Evolutionary conservation across 208 protist species (phyloP).

Genomic region (Leptomonas pyrrhocoris): DNA sequence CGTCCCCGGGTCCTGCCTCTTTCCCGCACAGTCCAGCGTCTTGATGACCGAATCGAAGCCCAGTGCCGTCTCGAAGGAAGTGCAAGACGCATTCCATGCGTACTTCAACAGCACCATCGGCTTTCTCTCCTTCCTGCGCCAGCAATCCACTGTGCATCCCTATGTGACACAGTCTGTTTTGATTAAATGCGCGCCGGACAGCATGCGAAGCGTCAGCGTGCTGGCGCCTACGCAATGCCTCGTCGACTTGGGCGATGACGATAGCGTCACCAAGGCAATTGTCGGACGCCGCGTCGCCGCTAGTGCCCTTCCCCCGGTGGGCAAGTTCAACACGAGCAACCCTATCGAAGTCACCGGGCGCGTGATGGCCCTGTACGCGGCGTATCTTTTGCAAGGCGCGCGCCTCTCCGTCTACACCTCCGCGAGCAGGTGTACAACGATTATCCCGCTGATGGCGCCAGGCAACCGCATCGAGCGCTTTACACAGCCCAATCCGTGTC

Average conservation of each 20-base stretch:
- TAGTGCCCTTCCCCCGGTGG: conserved; percentile 33
- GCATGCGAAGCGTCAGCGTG: conserved; percentile 45
- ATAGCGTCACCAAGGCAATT: conserved; percentile 72
- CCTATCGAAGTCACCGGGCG: conserved; percentile 51
- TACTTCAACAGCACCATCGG: conserved; percentile 32
- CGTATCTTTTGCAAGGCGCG: conserved; percentile 76
- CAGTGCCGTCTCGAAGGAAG: conserved; percentile 23
- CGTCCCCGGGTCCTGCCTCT: background rate
- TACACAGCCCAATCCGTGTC: conserved; percentile 67
- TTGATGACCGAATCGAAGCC: conserved; percentile 21
- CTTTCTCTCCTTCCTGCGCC: conserved; percentile 33
- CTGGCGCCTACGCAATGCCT: conserved; percentile 55
- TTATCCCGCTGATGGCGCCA: conserved; percentile 61
- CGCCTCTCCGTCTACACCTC: conserved; percentile 70
- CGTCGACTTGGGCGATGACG: conserved; percentile 59
- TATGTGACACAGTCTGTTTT: conserved; percentile 33
- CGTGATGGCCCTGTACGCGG: conserved; percentile 71
- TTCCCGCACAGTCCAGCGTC: conserved; percentile 5
- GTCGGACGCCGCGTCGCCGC: conserved; percentile 30
- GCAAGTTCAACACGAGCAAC: conserved; percentile 37
- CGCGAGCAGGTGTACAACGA: conserved; percentile 46
- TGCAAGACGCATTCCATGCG: conserved; percentile 28
- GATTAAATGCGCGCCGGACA: conserved; percentile 31
- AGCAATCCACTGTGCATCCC: conserved; percentile 30
- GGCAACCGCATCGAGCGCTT: conserved; percentile 55